A percentile compares a stretch with the other conserved stretches of the same genome.
Conservation (phyloP, 768 basidiomycete species). For the Cystofilobasidium bisporidii region DNA sequence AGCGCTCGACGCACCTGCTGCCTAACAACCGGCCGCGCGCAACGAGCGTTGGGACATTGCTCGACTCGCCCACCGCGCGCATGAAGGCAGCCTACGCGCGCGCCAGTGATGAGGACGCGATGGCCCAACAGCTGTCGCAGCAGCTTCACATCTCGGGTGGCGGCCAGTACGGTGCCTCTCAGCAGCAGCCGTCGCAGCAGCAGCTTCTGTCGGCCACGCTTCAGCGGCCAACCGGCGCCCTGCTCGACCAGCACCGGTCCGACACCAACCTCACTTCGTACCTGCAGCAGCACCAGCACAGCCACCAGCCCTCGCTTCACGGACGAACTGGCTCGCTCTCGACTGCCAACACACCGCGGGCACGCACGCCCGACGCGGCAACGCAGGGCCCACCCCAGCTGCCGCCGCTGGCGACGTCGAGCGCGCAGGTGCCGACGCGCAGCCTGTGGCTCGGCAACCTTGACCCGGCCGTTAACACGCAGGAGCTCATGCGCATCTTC, state of each 20-base stretch:
- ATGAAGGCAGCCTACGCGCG: neutral
- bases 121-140: slow-evolving; percentile 11
- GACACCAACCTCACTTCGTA: slow-evolving; percentile 22
- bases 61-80: slow-evolving; percentile 29
- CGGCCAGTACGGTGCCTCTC: neutral
- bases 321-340: slow-evolving; percentile 29
- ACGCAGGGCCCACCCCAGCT: slow-evolving; percentile 55
- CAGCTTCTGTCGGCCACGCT: neutral
- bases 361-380: slow-evolving; percentile 35
- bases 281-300: slow-evolving; percentile 31
- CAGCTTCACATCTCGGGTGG: neutral
- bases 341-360: slow-evolving; percentile 46
- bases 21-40: slow-evolving; percentile 35
- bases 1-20: slow-evolving; percentile 24
- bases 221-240: slow-evolving; percentile 14
- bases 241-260: slow-evolving; percentile 26
- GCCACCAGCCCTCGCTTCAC: slow-evolving; percentile 23
- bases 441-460: slow-evolving; percentile 98
- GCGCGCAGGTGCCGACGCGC: slow-evolving; percentile 74
- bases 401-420: slow-evolving; percentile 23
- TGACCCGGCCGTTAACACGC: slow-evolving; percentile 85
- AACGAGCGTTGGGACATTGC: slow-evolving; percentile 38
- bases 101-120: neutral
- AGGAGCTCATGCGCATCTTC: slow-evolving; percentile 90
- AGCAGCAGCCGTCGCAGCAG: neutral